These are phyloP conservation scores for Mycena polygramma DNA, from an alignment of 768 basidiomycete species.

Conservation along the genomic window DNA sequence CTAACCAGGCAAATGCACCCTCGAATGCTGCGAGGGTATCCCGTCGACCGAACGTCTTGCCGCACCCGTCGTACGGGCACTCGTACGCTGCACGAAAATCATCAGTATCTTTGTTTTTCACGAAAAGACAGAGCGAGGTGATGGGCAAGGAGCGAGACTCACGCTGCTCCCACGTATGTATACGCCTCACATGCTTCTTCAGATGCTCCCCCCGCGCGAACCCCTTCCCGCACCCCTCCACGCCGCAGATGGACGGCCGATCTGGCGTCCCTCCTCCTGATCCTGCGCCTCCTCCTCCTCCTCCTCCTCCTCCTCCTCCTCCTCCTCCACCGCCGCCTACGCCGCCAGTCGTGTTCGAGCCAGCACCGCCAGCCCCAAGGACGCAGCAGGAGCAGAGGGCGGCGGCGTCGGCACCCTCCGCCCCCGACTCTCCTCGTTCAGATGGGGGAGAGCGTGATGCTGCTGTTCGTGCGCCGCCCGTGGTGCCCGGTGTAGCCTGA, in stretches of 20 bases:
- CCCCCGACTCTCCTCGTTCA: slow-evolving; percentile 74
- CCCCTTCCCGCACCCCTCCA: slow-evolving; percentile 65
- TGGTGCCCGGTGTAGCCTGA: not conserved
- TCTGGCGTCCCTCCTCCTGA: not conserved
- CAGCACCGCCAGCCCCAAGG: no score
- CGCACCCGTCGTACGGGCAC: slow-evolving; percentile 36
- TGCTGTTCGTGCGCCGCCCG: slow-evolving; percentile 45
- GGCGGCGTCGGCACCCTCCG: slow-evolving; percentile 61
- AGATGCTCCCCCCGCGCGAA: slow-evolving; percentile 70
- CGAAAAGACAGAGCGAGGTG: no score
- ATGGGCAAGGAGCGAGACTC: no score
- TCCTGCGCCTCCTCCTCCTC: no score
- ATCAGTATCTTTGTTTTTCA: no score
- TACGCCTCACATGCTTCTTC: slow-evolving; percentile 66
- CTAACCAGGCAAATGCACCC: slow-evolving; percentile 20
- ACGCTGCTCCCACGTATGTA: slow-evolving; percentile 74
- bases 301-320: no score
- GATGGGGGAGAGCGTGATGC: slow-evolving; percentile 63
- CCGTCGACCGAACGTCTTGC: slow-evolving; percentile 37
- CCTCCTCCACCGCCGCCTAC: no score
- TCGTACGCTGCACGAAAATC: slow-evolving; percentile 17
- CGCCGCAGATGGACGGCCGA: slow-evolving; percentile 59
- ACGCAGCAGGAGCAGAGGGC: no score
- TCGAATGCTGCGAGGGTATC: slow-evolving; percentile 40
- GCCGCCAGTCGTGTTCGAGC: no score